Conservation (phyloP, 106 monocot genomes). For the Vanilla planifolia region DNA sequence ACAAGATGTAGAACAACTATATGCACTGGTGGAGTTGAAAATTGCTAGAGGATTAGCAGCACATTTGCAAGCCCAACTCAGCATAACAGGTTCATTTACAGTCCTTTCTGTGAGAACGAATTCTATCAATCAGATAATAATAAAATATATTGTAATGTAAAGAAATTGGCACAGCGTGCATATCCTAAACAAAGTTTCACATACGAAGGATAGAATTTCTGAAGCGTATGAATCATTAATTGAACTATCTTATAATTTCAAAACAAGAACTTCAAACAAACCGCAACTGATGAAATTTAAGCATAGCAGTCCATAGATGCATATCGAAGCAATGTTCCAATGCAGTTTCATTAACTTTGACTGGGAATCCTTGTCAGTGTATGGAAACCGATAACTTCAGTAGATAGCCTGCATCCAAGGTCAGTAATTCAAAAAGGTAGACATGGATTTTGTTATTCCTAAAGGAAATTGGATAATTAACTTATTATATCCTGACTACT, state of each 20-base stretch:
- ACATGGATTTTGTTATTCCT: background rate
- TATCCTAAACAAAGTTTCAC: background rate
- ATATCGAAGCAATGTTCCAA: background rate
- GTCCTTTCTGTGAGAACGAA: background rate
- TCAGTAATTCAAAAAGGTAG: background rate
- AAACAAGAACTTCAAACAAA: background rate
- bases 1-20: slow-evolving; percentile 9
- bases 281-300: slow-evolving; percentile 6
- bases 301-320: background rate
- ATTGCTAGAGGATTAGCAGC: slow-evolving; percentile 1
- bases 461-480: background rate
- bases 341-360: background rate
- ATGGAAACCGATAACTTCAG: background rate
- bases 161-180: background rate
- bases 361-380: background rate
- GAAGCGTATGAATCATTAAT: background rate
- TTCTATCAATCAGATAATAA: background rate
- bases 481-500: background rate
- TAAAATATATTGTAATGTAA: background rate
- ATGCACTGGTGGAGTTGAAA: background rate
- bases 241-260: background rate
- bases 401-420: background rate
- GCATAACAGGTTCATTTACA: background rate
- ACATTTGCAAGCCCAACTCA: slow-evolving; percentile 7
- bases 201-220: background rate